These are phyloP conservation scores for Gigaspora rosea DNA, from an alignment of 192 early-diverging fungal species.

Conservation along the genomic window DNA sequence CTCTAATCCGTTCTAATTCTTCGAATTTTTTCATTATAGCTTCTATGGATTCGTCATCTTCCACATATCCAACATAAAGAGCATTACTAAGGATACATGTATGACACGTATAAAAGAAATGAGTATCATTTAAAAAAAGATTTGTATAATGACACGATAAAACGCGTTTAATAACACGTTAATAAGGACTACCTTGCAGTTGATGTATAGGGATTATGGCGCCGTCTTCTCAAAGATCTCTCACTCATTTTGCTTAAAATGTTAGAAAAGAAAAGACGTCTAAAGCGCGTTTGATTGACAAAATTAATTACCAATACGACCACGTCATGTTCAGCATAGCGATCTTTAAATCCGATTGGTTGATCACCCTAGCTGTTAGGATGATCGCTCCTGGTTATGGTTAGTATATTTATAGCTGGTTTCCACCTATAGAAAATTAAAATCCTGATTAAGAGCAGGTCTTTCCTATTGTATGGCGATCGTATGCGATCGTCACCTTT, in stretches of 20 bases:
- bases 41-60: conserved; percentile 94
- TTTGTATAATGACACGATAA: background rate
- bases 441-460: no score
- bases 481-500: no score
- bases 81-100: conserved; percentile 47
- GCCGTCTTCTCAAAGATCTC: background rate
- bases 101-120: background rate
- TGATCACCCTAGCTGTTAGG: no score
- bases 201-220: background rate
- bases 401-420: no score
- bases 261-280: no score
- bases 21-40: conserved; percentile 99
- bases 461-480: no score
- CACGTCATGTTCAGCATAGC: no score
- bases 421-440: no score
- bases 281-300: no score
- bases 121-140: background rate
- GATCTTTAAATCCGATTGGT: no score
- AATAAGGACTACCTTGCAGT: background rate
- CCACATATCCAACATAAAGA: conserved; percentile 95
- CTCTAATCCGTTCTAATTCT: conserved; percentile 87
- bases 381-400: no score
- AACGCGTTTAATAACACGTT: background rate
- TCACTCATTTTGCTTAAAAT: background rate
- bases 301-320: no score